These are phyloP conservation scores for Erodium maritimum DNA, from an alignment of 345 rosid species.

Conservation along the genomic window DNA sequence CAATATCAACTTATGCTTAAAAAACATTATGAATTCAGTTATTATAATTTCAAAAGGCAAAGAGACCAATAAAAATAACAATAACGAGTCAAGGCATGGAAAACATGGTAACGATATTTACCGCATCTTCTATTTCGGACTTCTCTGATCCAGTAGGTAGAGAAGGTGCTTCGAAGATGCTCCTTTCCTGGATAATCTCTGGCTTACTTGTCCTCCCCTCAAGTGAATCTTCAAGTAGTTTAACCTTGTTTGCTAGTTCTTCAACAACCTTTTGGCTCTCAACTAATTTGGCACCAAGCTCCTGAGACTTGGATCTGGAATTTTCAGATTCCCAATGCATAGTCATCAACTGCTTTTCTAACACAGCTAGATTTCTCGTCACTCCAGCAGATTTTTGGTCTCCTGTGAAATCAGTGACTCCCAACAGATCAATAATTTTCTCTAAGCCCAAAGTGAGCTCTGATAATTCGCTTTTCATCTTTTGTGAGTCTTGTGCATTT, in stretches of 20 bases:
- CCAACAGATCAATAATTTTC: conserved; percentile 35
- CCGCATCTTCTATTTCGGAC: conserved; percentile 81
- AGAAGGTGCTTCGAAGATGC: conserved; percentile 56
- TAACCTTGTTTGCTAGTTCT: conserved; percentile 46
- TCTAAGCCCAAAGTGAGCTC: conserved; percentile 43
- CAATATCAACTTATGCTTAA: too few relatives aligned
- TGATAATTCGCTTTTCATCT: conserved; percentile 40
- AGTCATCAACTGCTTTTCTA: conserved; percentile 43
- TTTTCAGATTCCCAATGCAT: conserved; percentile 46
- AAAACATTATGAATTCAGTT: too few relatives aligned
- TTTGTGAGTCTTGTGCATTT: conserved; percentile 30
- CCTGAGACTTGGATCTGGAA: conserved; percentile 49
- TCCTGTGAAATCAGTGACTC: conserved; percentile 26
- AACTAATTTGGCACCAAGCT: conserved; percentile 46
- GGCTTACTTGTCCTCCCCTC: conserved; percentile 34
- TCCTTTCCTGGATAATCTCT: conserved; percentile 58
- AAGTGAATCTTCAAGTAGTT: conserved; percentile 49
- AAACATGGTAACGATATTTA: conserved; percentile 10
- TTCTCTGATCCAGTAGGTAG: conserved; percentile 59
- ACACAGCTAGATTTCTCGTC: conserved; percentile 29
- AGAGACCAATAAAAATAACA: not conserved
- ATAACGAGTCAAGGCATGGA: not conserved
- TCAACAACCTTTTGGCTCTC: conserved; percentile 56
- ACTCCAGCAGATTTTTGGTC: conserved; percentile 28
- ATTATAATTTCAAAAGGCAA: too few relatives aligned